Base-by-base conservation (phyloP, 495 filamentous ascomycete genomes). In the Corynascus novoguineensis region DNA sequence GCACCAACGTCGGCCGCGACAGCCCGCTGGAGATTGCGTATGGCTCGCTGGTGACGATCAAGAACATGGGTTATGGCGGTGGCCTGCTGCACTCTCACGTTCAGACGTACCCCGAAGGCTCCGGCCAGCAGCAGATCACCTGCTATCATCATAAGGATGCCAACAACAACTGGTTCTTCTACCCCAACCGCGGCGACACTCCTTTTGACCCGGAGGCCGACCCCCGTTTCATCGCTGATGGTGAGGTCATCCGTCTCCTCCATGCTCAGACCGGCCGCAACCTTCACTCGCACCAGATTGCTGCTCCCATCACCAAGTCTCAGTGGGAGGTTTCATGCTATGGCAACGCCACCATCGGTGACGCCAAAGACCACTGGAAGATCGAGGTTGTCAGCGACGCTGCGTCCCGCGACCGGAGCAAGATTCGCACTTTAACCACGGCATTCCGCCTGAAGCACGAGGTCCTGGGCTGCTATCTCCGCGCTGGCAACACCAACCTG, bases 141-240 rank as follows among this genome's bases (percentile, higher is more conserved):
- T 98, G 93, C 75, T 98, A 98, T 69, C 93, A 98, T 71, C 93
- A 98, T 78, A 98, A 98, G 68, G 93, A 98, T 81, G 83, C 93
- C 63, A 98, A 98, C 77, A 98, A 98, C 65, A 95, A 98, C 73
- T 98, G 93, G 93, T 97, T 92, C 72, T 95, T 98, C 69, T 96
- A 96, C 67, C 95, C 93, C 17, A 93, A 90, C 74, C 87, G 93
- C 40, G 62, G 76, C 29, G 79, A 92, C 32, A 69, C 78, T 4
- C 86, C 88, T n/a, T 95, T 83, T 64, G 80, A 90, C 63, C 71
- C 82, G 3, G 83, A 87, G 29, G 83, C 77, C 31, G 75, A 91
- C 45, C 71, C 76, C 40, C 82, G 83, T 57, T 95, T 84, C 68
- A 81, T 96, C 60, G 87, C 81, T 11, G 83, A 97, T 67, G 85